A percentile compares a stretch with the other conserved stretches of the same genome.
Evolutionary conservation across 2,329 filamentous ascomycete genomes (phyloP).

Genomic region (Phialemonium atrogriseum): DNA sequence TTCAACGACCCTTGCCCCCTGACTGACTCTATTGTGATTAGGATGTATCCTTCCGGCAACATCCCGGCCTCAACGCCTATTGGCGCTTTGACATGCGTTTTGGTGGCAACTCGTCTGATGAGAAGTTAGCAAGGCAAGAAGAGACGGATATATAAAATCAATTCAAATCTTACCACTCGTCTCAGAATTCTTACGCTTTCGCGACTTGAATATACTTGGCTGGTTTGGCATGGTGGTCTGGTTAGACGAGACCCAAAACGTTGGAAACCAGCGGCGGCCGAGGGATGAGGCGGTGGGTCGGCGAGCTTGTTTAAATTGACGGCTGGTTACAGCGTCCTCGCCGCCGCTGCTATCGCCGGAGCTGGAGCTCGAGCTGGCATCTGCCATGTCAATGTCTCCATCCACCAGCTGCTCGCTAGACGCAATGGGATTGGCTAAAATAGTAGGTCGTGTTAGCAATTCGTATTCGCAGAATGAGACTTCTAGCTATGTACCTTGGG

Average conservation of each 20-base stretch:
- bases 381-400: neutral
- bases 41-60: too few relatives aligned
- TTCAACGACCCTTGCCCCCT: too few relatives aligned
- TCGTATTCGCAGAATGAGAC: too few relatives aligned
- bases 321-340: neutral
- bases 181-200: conserved; percentile 1
- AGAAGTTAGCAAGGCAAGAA: neutral
- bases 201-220: neutral
- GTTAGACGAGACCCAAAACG: neutral
- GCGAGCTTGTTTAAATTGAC: neutral
- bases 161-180: neutral
- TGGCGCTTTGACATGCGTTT: too few relatives aligned
- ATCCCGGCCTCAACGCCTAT: too few relatives aligned
- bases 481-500: too few relatives aligned
- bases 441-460: too few relatives aligned
- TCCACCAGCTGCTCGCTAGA: too few relatives aligned
- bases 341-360: conserved; percentile 1
- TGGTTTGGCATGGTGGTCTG: neutral
- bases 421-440: too few relatives aligned
- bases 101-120: neutral
- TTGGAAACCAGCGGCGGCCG: neutral
- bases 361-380: neutral
- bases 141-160: neutral
- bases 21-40: too few relatives aligned
- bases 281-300: neutral